Percentiles rank a stretch among this genome's conserved stretches.
Conservation (phyloP, 768 basidiomycete species). For the Calocera cornea region DNA sequence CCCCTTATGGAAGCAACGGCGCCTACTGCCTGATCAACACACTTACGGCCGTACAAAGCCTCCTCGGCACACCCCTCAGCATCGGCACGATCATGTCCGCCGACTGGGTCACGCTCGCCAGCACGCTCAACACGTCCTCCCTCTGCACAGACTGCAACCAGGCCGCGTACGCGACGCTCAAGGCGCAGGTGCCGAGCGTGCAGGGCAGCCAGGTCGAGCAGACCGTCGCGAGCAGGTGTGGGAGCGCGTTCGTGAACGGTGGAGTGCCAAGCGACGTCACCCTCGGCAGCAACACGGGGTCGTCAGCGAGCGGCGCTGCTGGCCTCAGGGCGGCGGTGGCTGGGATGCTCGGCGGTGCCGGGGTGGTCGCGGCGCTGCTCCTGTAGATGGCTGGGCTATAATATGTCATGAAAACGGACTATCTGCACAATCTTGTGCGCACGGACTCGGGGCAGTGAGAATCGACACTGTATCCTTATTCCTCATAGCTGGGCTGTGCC, state of each 20-base stretch:
- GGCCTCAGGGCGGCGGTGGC: neutral
- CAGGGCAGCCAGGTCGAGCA: constrained; percentile 12
- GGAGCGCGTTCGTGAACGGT: neutral
- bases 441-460: too few species aligned
- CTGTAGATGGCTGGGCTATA: neutral
- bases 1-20: constrained; percentile 21
- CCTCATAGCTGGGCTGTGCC: too few species aligned
- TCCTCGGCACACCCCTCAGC: constrained; percentile 16
- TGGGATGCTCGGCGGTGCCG: neutral
- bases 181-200: constrained; percentile 16
- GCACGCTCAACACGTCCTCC: constrained; percentile 15
- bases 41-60: constrained; percentile 38
- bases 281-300: neutral
- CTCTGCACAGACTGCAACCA: constrained; percentile 27
- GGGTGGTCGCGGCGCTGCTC: neutral
- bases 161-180: constrained; percentile 22
- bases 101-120: constrained; percentile 5
- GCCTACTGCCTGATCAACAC: constrained; percentile 44
- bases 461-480: too few species aligned
- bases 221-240: constrained; percentile 8
- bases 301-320: neutral
- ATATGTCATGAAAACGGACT: too few species aligned
- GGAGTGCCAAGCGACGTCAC: neutral
- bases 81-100: constrained; percentile 18
- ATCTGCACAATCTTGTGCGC: too few species aligned